Conservation (phyloP, 73 alveolate species). For the Effrenium voratum region DNA sequence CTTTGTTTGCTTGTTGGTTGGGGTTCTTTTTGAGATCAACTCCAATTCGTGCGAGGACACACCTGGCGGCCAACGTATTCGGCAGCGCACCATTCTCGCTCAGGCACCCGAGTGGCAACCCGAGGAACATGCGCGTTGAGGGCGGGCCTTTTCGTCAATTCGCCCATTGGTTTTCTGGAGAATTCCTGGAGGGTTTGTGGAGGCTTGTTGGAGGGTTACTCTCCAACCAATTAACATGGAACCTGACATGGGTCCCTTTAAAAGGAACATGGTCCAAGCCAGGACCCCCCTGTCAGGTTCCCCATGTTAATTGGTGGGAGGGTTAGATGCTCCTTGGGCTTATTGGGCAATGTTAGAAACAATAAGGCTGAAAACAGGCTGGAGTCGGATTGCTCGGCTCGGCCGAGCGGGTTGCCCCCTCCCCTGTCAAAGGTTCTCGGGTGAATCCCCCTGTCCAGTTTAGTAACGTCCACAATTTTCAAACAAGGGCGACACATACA, state of each 20-base stretch:
- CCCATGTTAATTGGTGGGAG: too few species aligned
- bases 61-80: constrained; percentile 48
- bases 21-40: neutral
- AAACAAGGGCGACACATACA: too few species aligned
- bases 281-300: too few species aligned
- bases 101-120: neutral
- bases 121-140: neutral
- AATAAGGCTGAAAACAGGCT: neutral
- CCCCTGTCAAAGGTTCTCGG: too few species aligned
- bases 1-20: too few species aligned
- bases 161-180: neutral
- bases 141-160: neutral
- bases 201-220: neutral
- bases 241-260: too few species aligned
- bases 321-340: too few species aligned
- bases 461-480: too few species aligned
- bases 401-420: too few species aligned
- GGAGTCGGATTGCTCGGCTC: too few species aligned
- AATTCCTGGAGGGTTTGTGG: neutral
- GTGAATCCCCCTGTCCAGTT: too few species aligned
- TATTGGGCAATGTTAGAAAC: neutral
- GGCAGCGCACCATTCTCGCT: constrained; percentile 61
- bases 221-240: neutral
- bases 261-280: too few species aligned
- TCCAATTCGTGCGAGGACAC: neutral